Conservation (phyloP, 1,284 basidiomycete genomes). For the Anthracocystis panici-leucophaei region DNA sequence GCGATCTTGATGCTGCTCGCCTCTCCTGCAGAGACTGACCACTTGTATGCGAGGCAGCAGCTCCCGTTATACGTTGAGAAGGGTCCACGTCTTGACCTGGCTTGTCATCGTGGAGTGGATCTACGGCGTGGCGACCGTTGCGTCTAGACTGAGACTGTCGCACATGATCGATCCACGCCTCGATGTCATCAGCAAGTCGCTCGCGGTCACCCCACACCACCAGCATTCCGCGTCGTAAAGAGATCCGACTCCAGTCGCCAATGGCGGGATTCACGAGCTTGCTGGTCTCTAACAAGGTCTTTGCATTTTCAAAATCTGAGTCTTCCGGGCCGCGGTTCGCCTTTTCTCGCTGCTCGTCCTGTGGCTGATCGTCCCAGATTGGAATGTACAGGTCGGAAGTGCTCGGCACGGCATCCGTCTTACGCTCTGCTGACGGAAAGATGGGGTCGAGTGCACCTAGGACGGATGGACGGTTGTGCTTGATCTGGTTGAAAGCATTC, state of each 20-base stretch:
- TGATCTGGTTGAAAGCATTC: conserved; percentile 33
- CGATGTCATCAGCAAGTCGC: conserved; percentile 63
- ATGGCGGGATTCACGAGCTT: conserved; percentile 60
- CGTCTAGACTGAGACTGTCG: conserved; percentile 20
- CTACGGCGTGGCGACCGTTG: background rate
- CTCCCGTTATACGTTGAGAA: background rate
- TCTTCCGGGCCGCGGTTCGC: conserved; percentile 13
- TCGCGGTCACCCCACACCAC: conserved; percentile 66
- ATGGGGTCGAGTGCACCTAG: conserved; percentile 53
- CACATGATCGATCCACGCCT: conserved; percentile 57
- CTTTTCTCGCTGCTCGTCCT: conserved; percentile 11
- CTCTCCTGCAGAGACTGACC: conserved; percentile 37
- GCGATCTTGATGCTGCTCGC: conserved; percentile 39
- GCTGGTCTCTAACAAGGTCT: conserved; percentile 44
- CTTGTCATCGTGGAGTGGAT: conserved; percentile 14
- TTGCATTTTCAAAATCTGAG: conserved; percentile 35
- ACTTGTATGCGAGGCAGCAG: background rate
- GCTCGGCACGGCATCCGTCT: conserved; percentile 45
- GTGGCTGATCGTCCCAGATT: conserved; percentile 16
- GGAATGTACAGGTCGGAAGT: conserved; percentile 52
- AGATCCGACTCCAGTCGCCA: conserved; percentile 63
- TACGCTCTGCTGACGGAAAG: conserved; percentile 50
- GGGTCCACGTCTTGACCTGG: conserved; percentile 42
- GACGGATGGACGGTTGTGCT: conserved; percentile 26
- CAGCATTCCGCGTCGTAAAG: conserved; percentile 53